phyloP scores from a whole-genome alignment of 78 protist genomes.

The Anaeramoeba ignava region DNA sequence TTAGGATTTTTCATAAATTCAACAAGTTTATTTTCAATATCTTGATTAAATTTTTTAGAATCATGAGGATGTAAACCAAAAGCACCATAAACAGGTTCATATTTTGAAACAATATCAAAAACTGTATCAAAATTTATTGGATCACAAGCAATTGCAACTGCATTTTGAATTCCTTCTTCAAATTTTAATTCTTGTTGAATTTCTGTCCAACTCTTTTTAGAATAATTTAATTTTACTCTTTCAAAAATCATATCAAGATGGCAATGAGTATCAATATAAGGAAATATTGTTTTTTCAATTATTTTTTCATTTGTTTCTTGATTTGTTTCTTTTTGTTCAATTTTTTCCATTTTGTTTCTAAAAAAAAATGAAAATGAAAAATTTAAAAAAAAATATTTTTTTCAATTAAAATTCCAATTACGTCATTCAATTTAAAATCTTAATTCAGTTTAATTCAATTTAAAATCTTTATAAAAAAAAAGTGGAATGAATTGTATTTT shows the following conservation, averaged over 20 bases:
- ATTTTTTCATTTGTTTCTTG: neutral
- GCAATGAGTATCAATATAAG: constrained; percentile 10
- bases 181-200: neutral
- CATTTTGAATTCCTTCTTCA: neutral
- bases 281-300: neutral
- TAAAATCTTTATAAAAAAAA: no score
- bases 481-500: no score
- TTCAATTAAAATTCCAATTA: no score
- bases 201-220: constrained; percentile 20
- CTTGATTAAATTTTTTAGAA: constrained; percentile 4
- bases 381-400: neutral
- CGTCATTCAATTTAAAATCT: no score
- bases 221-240: constrained; percentile 16
- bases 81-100: constrained; percentile 9
- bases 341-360: neutral
- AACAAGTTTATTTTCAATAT: constrained; percentile 1
- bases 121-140: neutral
- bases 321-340: neutral
- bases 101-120: neutral
- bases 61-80: constrained; percentile 28
- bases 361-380: neutral
- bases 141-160: neutral
- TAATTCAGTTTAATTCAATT: no score
- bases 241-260: neutral
- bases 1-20: constrained; percentile 4